These are phyloP conservation scores for Flaveria bidentis DNA, from an alignment of 129 eudicot genomes.

Conservation along the genomic window DNA sequence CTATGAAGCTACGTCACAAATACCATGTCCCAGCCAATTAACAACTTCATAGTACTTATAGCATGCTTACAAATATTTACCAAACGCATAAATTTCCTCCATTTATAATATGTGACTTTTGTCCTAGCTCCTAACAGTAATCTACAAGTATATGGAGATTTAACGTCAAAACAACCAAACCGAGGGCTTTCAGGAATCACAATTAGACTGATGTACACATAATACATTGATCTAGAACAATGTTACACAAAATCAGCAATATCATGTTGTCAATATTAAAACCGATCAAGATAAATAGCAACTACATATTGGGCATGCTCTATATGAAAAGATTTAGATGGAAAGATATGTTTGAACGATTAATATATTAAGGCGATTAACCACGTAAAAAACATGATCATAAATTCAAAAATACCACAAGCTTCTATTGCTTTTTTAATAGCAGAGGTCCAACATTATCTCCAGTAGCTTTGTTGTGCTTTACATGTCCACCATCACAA, in stretches of 20 bases:
- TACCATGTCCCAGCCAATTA: too few relatives aligned
- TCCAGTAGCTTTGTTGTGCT: conserved; percentile 96
- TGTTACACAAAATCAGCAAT: not conserved
- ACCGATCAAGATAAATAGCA: not conserved
- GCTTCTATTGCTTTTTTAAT: conserved; percentile 60
- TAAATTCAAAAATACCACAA: conserved; percentile 18
- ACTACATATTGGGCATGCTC: conserved; percentile 21
- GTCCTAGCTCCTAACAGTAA: too few relatives aligned
- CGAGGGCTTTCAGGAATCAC: not conserved
- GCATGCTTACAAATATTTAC: too few relatives aligned
- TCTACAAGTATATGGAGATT: too few relatives aligned
- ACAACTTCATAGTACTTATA: too few relatives aligned
- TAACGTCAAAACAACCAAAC: too few relatives aligned
- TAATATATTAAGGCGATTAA: conserved; percentile 9
- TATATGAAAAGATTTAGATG: conserved; percentile 14
- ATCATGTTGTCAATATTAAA: not conserved
- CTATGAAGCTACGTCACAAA: too few relatives aligned
- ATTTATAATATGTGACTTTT: too few relatives aligned
- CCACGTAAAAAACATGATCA: conserved; percentile 20
- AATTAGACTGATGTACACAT: not conserved
- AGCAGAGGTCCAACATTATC: conserved; percentile 97
- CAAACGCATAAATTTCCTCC: too few relatives aligned
- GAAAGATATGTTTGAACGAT: not conserved
- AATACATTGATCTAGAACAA: too few relatives aligned
- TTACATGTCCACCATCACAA: conserved; percentile 90